Evolutionary conservation across 2,329 filamentous ascomycete species (phyloP).

Genomic region (Cladosporium sp.): DNA sequence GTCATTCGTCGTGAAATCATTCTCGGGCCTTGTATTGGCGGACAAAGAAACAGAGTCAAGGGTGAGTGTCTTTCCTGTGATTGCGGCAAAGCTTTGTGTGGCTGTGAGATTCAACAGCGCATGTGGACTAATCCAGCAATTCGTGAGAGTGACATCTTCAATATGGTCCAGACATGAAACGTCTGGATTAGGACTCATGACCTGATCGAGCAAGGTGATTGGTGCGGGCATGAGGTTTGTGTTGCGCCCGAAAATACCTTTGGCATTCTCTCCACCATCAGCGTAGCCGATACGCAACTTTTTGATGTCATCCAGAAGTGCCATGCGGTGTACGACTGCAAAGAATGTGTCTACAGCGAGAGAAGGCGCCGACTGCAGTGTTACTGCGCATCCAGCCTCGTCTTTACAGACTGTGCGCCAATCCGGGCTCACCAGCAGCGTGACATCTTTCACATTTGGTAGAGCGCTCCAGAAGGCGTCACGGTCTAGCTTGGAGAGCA

Average conservation of each 20-base stretch:
- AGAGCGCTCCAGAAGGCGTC: constrained; percentile 60
- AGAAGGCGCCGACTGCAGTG: constrained; percentile 48
- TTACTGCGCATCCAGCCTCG: constrained; percentile 49
- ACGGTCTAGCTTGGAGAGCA: constrained; percentile 54
- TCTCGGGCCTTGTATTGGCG: constrained; percentile 32
- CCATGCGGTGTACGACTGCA: constrained; percentile 41
- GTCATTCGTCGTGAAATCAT: constrained; percentile 7
- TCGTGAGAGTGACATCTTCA: constrained; percentile 58
- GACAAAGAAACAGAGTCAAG: constrained; percentile 64
- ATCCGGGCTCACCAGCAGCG: constrained; percentile 60
- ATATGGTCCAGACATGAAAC: constrained; percentile 50
- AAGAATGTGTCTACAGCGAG: constrained; percentile 51
- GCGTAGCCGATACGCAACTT: constrained; percentile 63
- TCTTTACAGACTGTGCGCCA: constrained; percentile 59
- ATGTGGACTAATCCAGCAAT: constrained; percentile 64
- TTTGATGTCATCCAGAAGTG: constrained; percentile 51
- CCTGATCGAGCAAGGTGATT: constrained; percentile 34
- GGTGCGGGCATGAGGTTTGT: constrained; percentile 61
- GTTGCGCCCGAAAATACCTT: constrained; percentile 59
- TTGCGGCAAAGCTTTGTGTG: constrained; percentile 38
- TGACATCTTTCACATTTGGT: constrained; percentile 51
- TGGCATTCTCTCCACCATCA: constrained; percentile 63
- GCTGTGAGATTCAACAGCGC: constrained; percentile 52
- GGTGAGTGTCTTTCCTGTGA: constrained; percentile 44
- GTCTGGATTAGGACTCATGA: constrained; percentile 34